Percentiles rank a stretch among this genome's conserved stretches.
Conservation (phyloP, 495 filamentous ascomycete species). For the Glarea lozoyensis region DNA sequence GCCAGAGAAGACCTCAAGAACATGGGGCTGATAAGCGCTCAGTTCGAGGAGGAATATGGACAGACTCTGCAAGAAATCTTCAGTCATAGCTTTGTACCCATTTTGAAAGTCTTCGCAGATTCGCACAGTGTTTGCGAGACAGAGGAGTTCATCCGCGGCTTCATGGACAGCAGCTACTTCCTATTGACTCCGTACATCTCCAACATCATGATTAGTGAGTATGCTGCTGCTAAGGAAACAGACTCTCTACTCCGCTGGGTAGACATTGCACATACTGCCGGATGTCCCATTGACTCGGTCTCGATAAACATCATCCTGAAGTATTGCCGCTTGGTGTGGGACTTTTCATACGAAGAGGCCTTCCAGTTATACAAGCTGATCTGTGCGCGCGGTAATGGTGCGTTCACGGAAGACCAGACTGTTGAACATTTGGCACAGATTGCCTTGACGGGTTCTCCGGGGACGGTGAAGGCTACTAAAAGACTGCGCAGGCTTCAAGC, state of each 20-base stretch:
- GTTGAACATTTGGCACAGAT: slow-evolving; percentile 9
- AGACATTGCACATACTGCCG: slow-evolving; percentile 12
- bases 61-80: too few species aligned
- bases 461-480: background rate
- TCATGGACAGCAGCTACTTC: slow-evolving; percentile 25
- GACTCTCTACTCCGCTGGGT: slow-evolving; percentile 22
- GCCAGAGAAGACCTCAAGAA: slow-evolving; percentile 27
- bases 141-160: slow-evolving; percentile 31
- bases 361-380: slow-evolving; percentile 28
- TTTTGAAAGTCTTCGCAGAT: slow-evolving; percentile 34
- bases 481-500: slow-evolving; percentile 1
- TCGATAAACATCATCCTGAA: slow-evolving; percentile 34
- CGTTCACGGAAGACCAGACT: slow-evolving; percentile 28
- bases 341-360: slow-evolving; percentile 30
- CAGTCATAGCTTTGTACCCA: slow-evolving; percentile 27
- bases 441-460: background rate
- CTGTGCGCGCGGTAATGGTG: slow-evolving; percentile 17
- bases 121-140: slow-evolving; percentile 31
- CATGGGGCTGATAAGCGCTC: slow-evolving; percentile 20
- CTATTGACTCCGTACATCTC: slow-evolving; percentile 27
- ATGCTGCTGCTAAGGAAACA: slow-evolving; percentile 31
- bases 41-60: slow-evolving; percentile 3
- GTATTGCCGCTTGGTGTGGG: slow-evolving; percentile 26
- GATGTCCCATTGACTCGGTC: slow-evolving; percentile 26
- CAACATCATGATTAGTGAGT: slow-evolving; percentile 37